Base-by-base conservation (phyloP, 1,139 yeast species). In the Taphrina pruni region DNA sequence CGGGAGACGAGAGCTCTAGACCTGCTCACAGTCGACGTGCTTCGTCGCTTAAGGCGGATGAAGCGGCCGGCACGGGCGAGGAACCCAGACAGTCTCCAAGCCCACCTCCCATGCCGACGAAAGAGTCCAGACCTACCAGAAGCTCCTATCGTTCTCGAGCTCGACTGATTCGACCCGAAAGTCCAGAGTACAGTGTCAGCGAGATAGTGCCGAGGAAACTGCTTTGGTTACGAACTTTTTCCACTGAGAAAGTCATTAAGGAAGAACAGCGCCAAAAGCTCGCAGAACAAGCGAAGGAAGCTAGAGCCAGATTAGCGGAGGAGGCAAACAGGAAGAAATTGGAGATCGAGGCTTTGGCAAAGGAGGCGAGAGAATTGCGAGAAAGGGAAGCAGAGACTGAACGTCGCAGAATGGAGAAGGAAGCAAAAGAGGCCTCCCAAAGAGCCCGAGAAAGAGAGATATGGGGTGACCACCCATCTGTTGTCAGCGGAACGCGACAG, bases 391-490 rank as follows among this genome's bases (percentile, higher is more conserved):
- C 36, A 26, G 70, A 68, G 41, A 48, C 21, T 21, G 21, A 17
- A n/a, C 62, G 60, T 43, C 17, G 46, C 55, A 9, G 20, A 51
- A 39, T 9, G 35, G 70, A 51, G 55, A 39, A 55, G 50, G 68
- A 61, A 38, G 68, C 52, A 9, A 52, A 36, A 48, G 62, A 43
- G 43, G 65, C 65, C 43, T 36, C 45, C 39, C 62, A 58, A 62
- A 35, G 66, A 35, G 70, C 61, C 17, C 52, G 58, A 14, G 67
- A 61, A n/a, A 35, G 65, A 21, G 65, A 48, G 64, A 68, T 58
- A 5, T 61, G 57, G 67, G 70, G 68, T 41, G 67, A 48, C 43
- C 56, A 41, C 46, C 54, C 67, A n/a, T 14, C 21, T 36, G 12
- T 43, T n/a, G 41, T 20, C 7, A 17, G 8, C 20, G 43, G 14